phyloP scores from a whole-genome alignment of 2,329 filamentous ascomycete species.

The Penicillium sp. region DNA sequence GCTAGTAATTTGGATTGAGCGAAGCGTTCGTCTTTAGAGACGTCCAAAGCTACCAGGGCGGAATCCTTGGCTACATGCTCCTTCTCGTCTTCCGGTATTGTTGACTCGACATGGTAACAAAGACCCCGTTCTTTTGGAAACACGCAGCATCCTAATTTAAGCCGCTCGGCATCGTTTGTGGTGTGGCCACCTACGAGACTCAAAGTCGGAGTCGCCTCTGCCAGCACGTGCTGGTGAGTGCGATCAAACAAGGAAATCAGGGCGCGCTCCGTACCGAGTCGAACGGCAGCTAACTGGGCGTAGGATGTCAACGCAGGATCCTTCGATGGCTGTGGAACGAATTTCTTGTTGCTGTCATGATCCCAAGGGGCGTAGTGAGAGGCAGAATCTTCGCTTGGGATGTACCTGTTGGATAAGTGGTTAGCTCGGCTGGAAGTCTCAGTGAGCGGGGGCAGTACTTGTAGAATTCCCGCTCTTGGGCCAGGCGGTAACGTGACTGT shows the following conservation, averaged over 20 bases:
- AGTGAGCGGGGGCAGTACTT: not conserved
- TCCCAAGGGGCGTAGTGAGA: conserved; percentile 26
- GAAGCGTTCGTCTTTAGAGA: conserved; percentile 34
- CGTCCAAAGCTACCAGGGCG: conserved; percentile 32
- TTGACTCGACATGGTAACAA: conserved; percentile 26
- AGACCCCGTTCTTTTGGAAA: conserved; percentile 29
- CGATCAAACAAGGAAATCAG: conserved; percentile 55
- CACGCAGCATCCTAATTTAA: conserved; percentile 32
- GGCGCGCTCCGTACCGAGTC: conserved; percentile 44
- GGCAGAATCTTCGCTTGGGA: conserved; percentile 17
- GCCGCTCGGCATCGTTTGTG: conserved; percentile 21
- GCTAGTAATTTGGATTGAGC: conserved; percentile 27
- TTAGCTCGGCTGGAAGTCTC: not conserved
- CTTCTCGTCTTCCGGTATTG: not conserved
- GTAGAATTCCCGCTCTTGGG: conserved; percentile 14
- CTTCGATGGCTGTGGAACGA: conserved; percentile 27
- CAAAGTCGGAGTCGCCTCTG: conserved; percentile 50
- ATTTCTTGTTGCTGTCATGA: conserved; percentile 12
- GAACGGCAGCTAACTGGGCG: conserved; percentile 50
- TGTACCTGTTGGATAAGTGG: conserved; percentile 5
- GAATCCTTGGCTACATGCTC: not conserved
- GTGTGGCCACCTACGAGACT: conserved; percentile 32
- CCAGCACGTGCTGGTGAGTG: conserved; percentile 51
- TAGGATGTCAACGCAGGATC: conserved; percentile 48
- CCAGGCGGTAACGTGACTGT: conserved; percentile 7